These are phyloP conservation scores for Alternaria alternata DNA, from an alignment of 2,329 filamentous ascomycete genomes.

Conservation along the genomic window DNA sequence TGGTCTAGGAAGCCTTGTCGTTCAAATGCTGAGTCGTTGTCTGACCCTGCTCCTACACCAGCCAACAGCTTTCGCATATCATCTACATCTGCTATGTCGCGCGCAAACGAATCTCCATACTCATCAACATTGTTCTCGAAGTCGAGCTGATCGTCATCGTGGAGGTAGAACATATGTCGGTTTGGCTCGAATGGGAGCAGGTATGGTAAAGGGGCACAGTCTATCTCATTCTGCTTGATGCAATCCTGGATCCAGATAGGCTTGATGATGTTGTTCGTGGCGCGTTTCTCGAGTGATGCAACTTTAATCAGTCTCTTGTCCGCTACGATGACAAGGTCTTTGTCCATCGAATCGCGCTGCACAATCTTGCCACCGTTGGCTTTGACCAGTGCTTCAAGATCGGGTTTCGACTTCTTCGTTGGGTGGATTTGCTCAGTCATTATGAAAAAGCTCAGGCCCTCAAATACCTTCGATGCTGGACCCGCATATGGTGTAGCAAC, in stretches of 20 bases:
- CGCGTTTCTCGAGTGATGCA: slow-evolving; percentile 79
- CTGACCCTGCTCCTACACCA: slow-evolving; percentile 45
- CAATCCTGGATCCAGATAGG: slow-evolving; percentile 88
- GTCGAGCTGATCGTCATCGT: slow-evolving; percentile 62
- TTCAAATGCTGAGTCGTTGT: slow-evolving; percentile 27
- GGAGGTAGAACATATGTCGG: slow-evolving; percentile 76
- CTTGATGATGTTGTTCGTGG: slow-evolving; percentile 74
- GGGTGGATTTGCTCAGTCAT: slow-evolving; percentile 78
- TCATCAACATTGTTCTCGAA: slow-evolving; percentile 73
- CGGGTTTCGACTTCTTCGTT: slow-evolving; percentile 75
- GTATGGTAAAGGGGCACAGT: slow-evolving; percentile 61
- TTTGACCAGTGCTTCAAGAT: slow-evolving; percentile 83
- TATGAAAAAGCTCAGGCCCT: slow-evolving; percentile 81
- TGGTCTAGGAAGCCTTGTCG: slow-evolving; percentile 35
- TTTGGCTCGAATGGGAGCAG: slow-evolving; percentile 71
- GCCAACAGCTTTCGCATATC: slow-evolving; percentile 64
- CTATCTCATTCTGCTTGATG: slow-evolving; percentile 66
- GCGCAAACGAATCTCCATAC: slow-evolving; percentile 83
- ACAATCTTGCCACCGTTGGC: slow-evolving; percentile 81
- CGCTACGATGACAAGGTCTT: slow-evolving; percentile 75
- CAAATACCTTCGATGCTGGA: slow-evolving; percentile 71
- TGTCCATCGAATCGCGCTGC: slow-evolving; percentile 71
- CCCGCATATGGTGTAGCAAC: slow-evolving; percentile 63
- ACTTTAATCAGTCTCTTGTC: slow-evolving; percentile 84
- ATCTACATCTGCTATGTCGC: slow-evolving; percentile 67